These are phyloP conservation scores for Actinidia chinensis DNA, from an alignment of 179 eudicot genomes.

Conservation along the genomic window DNA sequence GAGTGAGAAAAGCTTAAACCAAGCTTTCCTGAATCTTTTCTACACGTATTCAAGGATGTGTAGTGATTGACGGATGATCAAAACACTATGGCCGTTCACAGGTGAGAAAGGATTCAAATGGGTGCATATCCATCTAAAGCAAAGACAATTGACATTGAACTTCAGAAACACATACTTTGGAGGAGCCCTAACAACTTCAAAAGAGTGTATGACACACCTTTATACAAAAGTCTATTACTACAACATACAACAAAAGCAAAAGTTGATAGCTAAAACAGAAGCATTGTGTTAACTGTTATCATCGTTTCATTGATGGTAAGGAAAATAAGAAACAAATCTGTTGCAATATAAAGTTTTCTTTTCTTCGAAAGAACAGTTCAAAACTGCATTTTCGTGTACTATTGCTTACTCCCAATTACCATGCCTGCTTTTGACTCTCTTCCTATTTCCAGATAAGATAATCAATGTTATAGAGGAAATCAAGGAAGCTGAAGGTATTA, in stretches of 20 bases:
- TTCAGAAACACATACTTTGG: constrained; percentile 34
- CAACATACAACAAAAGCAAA: neutral
- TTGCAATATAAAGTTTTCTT: neutral
- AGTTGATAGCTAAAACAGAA: neutral
- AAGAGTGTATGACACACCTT: constrained; percentile 30
- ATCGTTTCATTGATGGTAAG: neutral
- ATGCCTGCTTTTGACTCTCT: constrained; percentile 5
- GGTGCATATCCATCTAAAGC: constrained; percentile 31
- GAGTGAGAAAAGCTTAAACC: neutral
- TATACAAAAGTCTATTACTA: neutral
- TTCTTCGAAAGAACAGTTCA: neutral
- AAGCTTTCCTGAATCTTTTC: neutral
- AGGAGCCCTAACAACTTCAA: constrained; percentile 32
- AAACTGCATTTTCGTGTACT: neutral
- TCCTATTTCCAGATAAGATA: constrained; percentile 30
- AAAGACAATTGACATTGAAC: constrained; percentile 23
- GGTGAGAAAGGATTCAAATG: constrained; percentile 28
- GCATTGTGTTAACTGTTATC: neutral
- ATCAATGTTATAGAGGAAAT: constrained; percentile 25
- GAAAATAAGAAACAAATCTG: neutral
- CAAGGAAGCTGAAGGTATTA: constrained; percentile 18
- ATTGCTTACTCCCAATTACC: too few relatives aligned
- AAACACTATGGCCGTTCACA: constrained; percentile 1
- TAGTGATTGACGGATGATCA: neutral
- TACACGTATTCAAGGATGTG: neutral